Percentiles rank a stretch among this genome's conserved stretches.
Conservation (phyloP, 106 monocot genomes). For the Gastrodia elata region DNA sequence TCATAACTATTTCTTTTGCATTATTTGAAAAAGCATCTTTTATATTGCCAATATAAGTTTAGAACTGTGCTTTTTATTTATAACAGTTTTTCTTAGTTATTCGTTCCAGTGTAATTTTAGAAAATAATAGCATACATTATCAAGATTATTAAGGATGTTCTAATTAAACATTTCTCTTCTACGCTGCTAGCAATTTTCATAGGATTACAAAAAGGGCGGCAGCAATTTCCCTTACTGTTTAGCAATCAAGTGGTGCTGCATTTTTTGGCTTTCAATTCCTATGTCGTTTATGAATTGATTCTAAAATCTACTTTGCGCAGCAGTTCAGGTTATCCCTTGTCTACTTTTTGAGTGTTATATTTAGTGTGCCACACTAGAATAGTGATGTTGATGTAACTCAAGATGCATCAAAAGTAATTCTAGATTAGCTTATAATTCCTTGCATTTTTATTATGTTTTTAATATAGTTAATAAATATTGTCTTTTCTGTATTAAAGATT, state of each 20-base stretch:
- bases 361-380: not conserved
- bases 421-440: not conserved
- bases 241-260: not conserved
- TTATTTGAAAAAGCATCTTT: not conserved
- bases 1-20: not conserved
- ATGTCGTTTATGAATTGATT: not conserved
- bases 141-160: not conserved
- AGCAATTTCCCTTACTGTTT: not conserved
- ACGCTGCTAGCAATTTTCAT: not conserved
- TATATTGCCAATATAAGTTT: not conserved
- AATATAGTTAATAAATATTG: no score
- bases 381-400: not conserved
- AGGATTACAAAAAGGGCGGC: not conserved
- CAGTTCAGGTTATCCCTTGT: not conserved
- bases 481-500: no score
- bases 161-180: not conserved
- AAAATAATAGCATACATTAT: not conserved
- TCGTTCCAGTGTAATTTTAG: not conserved
- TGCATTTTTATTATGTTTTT: no score
- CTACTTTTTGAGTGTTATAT: not conserved
- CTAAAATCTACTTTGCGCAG: not conserved
- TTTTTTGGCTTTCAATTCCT: not conserved
- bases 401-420: not conserved
- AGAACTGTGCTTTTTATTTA: not conserved
- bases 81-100: not conserved